Conservation (phyloP, 805 yeast species). For the Teunomyces gatunensis region DNA sequence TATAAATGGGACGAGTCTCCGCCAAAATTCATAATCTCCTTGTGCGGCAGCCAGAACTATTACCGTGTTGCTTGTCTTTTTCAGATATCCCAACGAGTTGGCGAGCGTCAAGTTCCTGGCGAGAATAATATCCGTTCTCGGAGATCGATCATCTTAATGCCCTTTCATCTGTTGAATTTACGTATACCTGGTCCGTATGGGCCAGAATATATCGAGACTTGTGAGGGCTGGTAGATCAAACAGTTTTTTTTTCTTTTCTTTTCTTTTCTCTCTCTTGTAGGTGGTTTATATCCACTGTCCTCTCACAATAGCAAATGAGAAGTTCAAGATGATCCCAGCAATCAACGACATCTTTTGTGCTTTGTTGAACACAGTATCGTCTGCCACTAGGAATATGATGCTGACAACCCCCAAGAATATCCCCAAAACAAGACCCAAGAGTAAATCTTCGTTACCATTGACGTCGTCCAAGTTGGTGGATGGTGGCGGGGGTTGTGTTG, state of each 20-base stretch:
- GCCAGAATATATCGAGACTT: slow-evolving; percentile 14
- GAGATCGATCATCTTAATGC: slow-evolving; percentile 44
- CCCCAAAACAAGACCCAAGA: slow-evolving; percentile 72
- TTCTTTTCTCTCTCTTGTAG: background rate
- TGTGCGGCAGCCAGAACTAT: slow-evolving; percentile 53
- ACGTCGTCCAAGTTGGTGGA: slow-evolving; percentile 30
- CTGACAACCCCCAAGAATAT: slow-evolving; percentile 73
- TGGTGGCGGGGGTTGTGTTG: slow-evolving; percentile 11
- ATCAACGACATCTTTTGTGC: slow-evolving; percentile 66
- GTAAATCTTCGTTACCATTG: slow-evolving; percentile 56
- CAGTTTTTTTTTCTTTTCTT: slow-evolving; percentile 14
- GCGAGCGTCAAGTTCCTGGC: slow-evolving; percentile 52
- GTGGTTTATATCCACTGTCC: slow-evolving; percentile 36
- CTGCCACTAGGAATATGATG: slow-evolving; percentile 53
- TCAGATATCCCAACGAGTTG: slow-evolving; percentile 45
- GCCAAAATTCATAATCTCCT: slow-evolving; percentile 22
- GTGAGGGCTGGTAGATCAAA: slow-evolving; percentile 51
- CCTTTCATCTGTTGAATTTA: slow-evolving; percentile 32
- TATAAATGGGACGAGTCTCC: slow-evolving; percentile 1
- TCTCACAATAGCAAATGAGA: slow-evolving; percentile 61
- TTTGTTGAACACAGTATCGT: slow-evolving; percentile 59
- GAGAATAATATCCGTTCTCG: slow-evolving; percentile 39
- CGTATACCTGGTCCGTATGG: slow-evolving; percentile 11
- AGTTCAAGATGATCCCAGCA: slow-evolving; percentile 68
- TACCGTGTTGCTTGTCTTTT: slow-evolving; percentile 53